A percentile compares a stretch with the other conserved stretches of the same genome.
phyloP scores from a whole-genome alignment of 208 protist genomes.

The Wallacemonas sp. region DNA sequence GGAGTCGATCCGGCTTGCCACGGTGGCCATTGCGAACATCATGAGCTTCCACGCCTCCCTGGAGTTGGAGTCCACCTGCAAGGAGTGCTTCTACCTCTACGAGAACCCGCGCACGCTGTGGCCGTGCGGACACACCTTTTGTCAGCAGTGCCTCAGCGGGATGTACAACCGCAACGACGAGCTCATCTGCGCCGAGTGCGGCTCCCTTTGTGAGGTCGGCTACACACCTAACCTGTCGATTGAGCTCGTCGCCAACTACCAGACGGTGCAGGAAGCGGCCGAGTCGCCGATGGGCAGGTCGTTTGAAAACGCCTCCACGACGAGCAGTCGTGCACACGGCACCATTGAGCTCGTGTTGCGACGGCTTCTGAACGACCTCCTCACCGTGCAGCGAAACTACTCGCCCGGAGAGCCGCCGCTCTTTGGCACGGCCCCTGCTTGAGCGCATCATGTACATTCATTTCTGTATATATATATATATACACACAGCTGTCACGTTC shows the following conservation, averaged over 20 bases:
- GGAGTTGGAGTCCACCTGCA: conserved; percentile 88
- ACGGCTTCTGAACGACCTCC: conserved; percentile 61
- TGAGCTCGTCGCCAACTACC: conserved; percentile 82
- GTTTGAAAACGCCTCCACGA: conserved; percentile 2
- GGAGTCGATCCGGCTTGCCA: conserved; percentile 56
- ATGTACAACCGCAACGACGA: conserved; percentile 82
- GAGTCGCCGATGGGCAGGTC: conserved; percentile 6
- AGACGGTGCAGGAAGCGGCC: conserved; percentile 40
- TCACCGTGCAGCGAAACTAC: conserved; percentile 54
- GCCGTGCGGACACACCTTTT: conserved; percentile 92
- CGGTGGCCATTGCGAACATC: conserved; percentile 73
- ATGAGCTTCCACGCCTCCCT: conserved; percentile 84
- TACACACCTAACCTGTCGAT: conserved; percentile 85
- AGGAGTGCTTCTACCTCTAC: conserved; percentile 87
- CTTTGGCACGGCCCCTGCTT: neutral
- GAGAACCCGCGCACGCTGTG: conserved; percentile 81
- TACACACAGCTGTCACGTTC: too few relatives aligned
- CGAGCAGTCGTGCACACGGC: conserved; percentile 30
- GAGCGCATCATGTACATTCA: neutral
- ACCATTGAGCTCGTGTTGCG: conserved; percentile 64
- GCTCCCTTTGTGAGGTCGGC: conserved; percentile 75
- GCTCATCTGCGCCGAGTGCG: conserved; percentile 86
- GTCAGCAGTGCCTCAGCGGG: conserved; percentile 63
- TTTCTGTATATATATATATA: too few relatives aligned
- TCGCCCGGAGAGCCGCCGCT: neutral